phyloP scores from a whole-genome alignment of 2,329 filamentous ascomycete species.

The Rutstroemia sp. region DNA sequence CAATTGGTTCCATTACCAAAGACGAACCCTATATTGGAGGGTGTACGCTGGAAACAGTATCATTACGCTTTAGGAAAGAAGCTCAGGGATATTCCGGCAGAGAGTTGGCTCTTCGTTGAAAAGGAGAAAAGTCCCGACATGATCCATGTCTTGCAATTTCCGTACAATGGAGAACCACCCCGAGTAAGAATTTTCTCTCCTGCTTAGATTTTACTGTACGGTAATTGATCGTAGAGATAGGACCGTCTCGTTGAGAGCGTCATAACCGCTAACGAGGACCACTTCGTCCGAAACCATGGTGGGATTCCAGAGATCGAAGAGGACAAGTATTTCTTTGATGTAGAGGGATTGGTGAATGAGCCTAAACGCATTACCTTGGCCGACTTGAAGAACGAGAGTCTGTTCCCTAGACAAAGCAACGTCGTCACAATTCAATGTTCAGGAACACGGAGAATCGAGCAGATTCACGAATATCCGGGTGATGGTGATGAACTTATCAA shows the following conservation, averaged over 20 bases:
- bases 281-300: conserved; percentile 66
- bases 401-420: conserved; percentile 31
- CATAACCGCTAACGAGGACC: conserved; percentile 54
- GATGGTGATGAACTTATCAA: conserved; percentile 56
- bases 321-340: conserved; percentile 18
- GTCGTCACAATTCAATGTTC: conserved; percentile 59
- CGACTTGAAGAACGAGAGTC: conserved; percentile 16
- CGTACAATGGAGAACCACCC: conserved; percentile 57
- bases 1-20: conserved; percentile 47
- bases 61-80: conserved; percentile 45
- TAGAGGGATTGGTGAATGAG: conserved; percentile 18
- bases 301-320: conserved; percentile 60
- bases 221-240: not conserved
- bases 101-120: conserved; percentile 48
- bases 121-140: conserved; percentile 53
- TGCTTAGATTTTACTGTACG: not conserved
- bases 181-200: conserved; percentile 22
- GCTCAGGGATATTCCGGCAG: conserved; percentile 43
- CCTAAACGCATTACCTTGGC: conserved; percentile 16
- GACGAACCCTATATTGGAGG: conserved; percentile 50
- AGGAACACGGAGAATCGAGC: conserved; percentile 61
- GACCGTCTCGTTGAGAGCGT: conserved; percentile 42
- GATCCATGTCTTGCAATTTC: conserved; percentile 55
- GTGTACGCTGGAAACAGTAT: conserved; percentile 50
- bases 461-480: conserved; percentile 57